These are phyloP conservation scores for Jimgerdemannia lactiflua DNA, from an alignment of 192 early-diverging fungal genomes.

Conservation along the genomic window DNA sequence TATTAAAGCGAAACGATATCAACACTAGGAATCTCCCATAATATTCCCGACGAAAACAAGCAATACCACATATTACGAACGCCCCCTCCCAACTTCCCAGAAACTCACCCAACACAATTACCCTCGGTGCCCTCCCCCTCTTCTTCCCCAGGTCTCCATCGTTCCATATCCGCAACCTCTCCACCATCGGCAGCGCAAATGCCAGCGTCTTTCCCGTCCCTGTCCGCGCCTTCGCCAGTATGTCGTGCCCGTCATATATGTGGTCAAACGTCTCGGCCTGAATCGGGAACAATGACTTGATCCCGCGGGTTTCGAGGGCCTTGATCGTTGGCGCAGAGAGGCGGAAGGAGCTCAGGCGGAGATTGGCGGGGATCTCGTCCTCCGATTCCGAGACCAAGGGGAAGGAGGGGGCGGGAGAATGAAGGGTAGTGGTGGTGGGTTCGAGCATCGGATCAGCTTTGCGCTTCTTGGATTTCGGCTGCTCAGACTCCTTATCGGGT, in stretches of 20 bases:
- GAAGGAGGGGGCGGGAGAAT: constrained; percentile 17
- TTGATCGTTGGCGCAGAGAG: constrained; percentile 65
- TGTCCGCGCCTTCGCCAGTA: constrained; percentile 71
- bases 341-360: constrained; percentile 56
- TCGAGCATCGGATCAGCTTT: constrained; percentile 5
- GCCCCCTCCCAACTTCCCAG: too few relatives aligned
- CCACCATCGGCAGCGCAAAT: constrained; percentile 75
- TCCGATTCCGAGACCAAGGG: constrained; percentile 18
- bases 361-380: constrained; percentile 53
- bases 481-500: constrained; percentile 24
- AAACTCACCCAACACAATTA: constrained; percentile 43
- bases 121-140: constrained; percentile 48
- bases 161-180: constrained; percentile 34
- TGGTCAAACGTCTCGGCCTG: constrained; percentile 82
- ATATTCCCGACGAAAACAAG: too few relatives aligned
- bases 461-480: constrained; percentile 46
- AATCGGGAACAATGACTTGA: constrained; percentile 89
- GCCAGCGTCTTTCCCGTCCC: constrained; percentile 84
- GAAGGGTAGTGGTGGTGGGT: constrained; percentile 19
- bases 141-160: constrained; percentile 34
- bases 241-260: constrained; percentile 72
- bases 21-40: too few relatives aligned
- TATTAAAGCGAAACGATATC: too few relatives aligned
- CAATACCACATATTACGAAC: too few relatives aligned
- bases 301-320: constrained; percentile 66